Conservation (phyloP, 1,284 basidiomycete species). For the Thelephora terrestris region DNA sequence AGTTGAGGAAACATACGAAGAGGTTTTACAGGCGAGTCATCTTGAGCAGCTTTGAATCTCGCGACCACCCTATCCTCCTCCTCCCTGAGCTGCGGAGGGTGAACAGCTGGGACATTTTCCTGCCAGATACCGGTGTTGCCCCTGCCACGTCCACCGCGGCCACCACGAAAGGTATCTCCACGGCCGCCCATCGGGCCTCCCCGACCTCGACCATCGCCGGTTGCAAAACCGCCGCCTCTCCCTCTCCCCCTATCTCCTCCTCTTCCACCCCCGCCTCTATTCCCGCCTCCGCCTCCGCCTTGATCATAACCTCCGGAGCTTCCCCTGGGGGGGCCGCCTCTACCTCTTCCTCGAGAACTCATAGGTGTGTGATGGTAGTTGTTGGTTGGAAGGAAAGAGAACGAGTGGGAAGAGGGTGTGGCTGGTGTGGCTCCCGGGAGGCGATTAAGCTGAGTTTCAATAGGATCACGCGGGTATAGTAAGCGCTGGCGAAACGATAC, state of each 20-base stretch:
- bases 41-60: too few species aligned
- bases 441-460: too few species aligned
- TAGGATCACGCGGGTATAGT: too few species aligned
- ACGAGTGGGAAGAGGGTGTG: not conserved
- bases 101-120: not conserved
- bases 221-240: conserved; percentile 6
- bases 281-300: conserved; percentile 1
- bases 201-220: conserved; percentile 11
- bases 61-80: too few species aligned
- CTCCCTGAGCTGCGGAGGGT: too few species aligned
- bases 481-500: too few species aligned
- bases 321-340: not conserved
- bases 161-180: conserved; percentile 8
- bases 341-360: conserved; percentile 1
- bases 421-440: not conserved
- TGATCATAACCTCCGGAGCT: not conserved
- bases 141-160: conserved; percentile 12
- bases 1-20: too few species aligned
- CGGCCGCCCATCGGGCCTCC: conserved; percentile 17
- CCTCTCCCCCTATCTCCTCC: conserved; percentile 8
- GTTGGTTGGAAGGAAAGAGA: not conserved
- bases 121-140: conserved; percentile 13
- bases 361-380: too few species aligned
- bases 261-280: conserved; percentile 10
- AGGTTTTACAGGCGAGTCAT: too few species aligned